Conservation (phyloP, 345 rosid genomes). For the Arabidopsis suecica region DNA sequence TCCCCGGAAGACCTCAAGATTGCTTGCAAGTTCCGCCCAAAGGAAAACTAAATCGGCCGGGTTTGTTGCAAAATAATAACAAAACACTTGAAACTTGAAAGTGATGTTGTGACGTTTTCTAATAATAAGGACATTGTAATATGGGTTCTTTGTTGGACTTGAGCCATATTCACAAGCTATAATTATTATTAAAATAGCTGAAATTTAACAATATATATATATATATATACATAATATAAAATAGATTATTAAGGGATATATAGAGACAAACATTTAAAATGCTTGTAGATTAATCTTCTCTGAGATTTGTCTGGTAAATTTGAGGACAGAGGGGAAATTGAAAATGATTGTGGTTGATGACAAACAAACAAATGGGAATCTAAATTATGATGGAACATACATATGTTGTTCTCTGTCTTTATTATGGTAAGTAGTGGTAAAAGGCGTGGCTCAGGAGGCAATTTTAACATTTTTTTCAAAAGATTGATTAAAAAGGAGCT, state of each 20-base stretch:
- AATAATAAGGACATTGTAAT: neutral
- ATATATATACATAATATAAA: neutral
- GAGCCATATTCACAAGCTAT: neutral
- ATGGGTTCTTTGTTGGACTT: neutral
- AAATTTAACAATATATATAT: neutral
- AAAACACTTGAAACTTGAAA: neutral
- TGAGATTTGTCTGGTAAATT: conserved; percentile 30
- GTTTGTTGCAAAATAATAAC: neutral
- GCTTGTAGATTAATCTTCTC: conserved; percentile 32
- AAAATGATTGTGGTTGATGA: conserved; percentile 37
- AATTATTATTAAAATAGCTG: neutral
- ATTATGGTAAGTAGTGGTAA: conserved; percentile 40
- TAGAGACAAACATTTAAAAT: neutral
- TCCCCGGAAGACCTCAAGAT: conserved; percentile 53
- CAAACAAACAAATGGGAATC: conserved; percentile 32
- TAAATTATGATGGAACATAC: conserved; percentile 34
- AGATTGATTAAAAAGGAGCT: conserved; percentile 35
- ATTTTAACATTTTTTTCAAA: conserved; percentile 10
- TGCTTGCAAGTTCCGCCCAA: conserved; percentile 49
- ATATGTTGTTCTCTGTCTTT: conserved; percentile 34
- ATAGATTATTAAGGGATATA: too few species aligned
- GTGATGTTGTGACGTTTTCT: neutral
- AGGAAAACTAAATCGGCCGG: conserved; percentile 9
- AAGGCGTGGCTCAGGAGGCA: conserved; percentile 43
- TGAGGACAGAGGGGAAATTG: conserved; percentile 15